Base-by-base conservation (phyloP, 2,329 filamentous ascomycete genomes). In the Aaosphaeria pasadenensis region DNA sequence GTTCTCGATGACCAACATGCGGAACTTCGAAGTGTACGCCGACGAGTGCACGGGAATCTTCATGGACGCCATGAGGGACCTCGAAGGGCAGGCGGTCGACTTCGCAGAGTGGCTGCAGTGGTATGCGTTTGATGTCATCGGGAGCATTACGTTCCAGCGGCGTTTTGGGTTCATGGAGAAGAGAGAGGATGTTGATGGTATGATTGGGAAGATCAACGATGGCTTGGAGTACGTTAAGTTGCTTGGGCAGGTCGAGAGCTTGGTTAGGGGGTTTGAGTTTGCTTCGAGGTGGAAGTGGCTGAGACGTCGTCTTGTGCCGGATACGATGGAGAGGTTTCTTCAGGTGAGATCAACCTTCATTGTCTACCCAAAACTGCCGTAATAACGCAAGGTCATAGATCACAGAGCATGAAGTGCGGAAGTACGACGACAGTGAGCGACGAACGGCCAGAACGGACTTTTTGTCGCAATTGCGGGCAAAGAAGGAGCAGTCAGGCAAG, bases 121-220 rank as follows among this genome's bases (percentile, higher is more conserved):
- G 66, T 71, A 67, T 47, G 59, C 73, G 4, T 75, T 72, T 62
- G 74, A 77, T 46, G 65, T 74, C 13, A 62, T 74, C n/a, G 71
- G 73, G 13, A 65, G 69, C 30, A 51, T 74, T 13, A 69, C 65
- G 17, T 76, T 74, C 40, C 67, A 73, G 13, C 60, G 63, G 7
- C 64, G 65, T 44, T 72, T 75, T 44, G 73, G 74, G 2, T 77
- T 75, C 52, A 59, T 76, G 44, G 57, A 74, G 29, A 54, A 63
- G 6, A 62, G 67, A 1, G 47, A 54, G 2, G 74, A 78, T 49
- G 56, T 72, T 45, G 66, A 68, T 29, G 64, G 64, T 6, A 71
- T 67, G 42, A 69, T 76, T n/a, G n/a, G n/a, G n/a, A n/a, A n/a
- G 7, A 36, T 36, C 17, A 24, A 24, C 17, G 17, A 24, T 24